These are phyloP conservation scores for Tylopilus subfusipes DNA, from an alignment of 768 basidiomycete species.

Conservation along the genomic window DNA sequence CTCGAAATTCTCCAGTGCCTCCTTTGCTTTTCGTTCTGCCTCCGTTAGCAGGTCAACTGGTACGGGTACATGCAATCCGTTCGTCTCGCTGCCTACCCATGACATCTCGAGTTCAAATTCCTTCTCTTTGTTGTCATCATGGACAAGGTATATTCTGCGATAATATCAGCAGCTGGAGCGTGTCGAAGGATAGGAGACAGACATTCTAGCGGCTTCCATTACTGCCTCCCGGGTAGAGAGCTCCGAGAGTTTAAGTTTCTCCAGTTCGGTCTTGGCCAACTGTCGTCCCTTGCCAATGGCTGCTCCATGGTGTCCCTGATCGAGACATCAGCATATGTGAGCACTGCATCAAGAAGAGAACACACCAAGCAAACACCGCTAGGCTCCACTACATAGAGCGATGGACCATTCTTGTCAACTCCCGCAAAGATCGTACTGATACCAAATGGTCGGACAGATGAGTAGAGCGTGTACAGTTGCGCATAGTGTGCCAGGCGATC, in stretches of 20 bases:
- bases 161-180: conserved; percentile 5
- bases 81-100: conserved; percentile 88
- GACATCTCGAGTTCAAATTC: conserved; percentile 98
- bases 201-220: conserved; percentile 94
- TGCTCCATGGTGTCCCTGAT: conserved; percentile 88
- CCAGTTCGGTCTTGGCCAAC: conserved; percentile 95
- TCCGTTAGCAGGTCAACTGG: conserved; percentile 82
- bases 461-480: conserved; percentile 96
- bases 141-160: conserved; percentile 89
- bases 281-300: conserved; percentile 99
- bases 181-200: conserved; percentile 29
- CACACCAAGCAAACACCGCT: conserved; percentile 87
- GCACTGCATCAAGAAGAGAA: conserved; percentile 9
- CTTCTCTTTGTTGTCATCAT: conserved; percentile 97
- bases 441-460: conserved; percentile 96
- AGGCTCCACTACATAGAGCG: conserved; percentile 88
- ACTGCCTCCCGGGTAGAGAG: conserved; percentile 83
- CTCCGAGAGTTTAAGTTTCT: conserved; percentile 87
- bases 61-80: conserved; percentile 74
- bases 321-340: background rate
- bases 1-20: conserved; percentile 69
- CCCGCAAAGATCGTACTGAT: conserved; percentile 89
- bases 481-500: conserved; percentile 86
- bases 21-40: conserved; percentile 86
- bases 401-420: conserved; percentile 84